Percentiles rank a stretch among this genome's conserved stretches.
Conservation (phyloP, 163 green algal species). For the Chloromonas sp. region DNA sequence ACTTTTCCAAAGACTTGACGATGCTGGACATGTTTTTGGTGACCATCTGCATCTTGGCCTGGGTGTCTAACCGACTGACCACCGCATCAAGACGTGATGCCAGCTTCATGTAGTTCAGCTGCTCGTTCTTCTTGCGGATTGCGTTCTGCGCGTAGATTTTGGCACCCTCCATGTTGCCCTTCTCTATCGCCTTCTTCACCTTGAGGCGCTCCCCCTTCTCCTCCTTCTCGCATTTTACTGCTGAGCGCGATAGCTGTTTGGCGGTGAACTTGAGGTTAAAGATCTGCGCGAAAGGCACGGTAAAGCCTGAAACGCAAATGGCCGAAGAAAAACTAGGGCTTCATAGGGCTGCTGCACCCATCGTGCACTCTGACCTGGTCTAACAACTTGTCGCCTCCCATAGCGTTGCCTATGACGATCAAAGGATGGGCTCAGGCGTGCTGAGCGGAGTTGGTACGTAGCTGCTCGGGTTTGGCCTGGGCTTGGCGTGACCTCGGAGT, state of each 20-base stretch:
- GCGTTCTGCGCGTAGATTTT: constrained; percentile 96
- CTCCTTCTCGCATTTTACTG: constrained; percentile 86
- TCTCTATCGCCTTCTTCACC: constrained; percentile 97
- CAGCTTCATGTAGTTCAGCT: constrained; percentile 94
- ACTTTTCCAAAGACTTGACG: constrained; percentile 84
- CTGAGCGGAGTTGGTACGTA: no score
- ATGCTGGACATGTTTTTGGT: constrained; percentile 91
- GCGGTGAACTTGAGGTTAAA: constrained; percentile 97
- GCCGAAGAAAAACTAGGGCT: no score
- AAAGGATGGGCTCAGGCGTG: no score
- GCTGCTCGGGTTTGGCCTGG: no score
- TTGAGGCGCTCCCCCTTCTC: constrained; percentile 61
- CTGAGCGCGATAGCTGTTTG: constrained; percentile 85
- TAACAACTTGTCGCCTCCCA: constrained; percentile 37
- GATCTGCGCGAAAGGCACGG: constrained; percentile 63
- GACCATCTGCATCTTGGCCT: constrained; percentile 66
- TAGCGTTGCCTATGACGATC: neutral
- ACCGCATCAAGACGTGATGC: constrained; percentile 86
- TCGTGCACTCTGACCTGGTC: constrained; percentile 14
- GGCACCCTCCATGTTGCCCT: constrained; percentile 94
- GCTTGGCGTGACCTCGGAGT: no score
- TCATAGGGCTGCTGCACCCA: neutral
- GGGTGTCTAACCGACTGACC: constrained; percentile 36
- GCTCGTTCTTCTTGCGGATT: constrained; percentile 90
- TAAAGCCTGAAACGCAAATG: neutral